phyloP scores from a whole-genome alignment of 257 asterid species.

The Plectranthus barbatus region DNA sequence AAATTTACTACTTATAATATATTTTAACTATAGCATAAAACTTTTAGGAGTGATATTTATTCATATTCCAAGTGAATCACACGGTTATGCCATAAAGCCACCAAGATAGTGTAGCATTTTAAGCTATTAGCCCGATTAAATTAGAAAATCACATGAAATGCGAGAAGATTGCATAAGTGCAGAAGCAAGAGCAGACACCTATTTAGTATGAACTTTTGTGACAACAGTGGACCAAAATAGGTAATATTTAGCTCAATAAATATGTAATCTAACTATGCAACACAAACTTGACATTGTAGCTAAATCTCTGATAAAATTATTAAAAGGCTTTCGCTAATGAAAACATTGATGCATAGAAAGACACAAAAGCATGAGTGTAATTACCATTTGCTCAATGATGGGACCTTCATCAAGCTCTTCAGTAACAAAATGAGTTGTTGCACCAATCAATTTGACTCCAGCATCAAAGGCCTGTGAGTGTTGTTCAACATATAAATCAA shows the following conservation, averaged over 20 bases:
- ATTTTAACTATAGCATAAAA: neutral
- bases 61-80: too few species aligned
- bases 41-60: neutral
- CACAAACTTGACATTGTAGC: neutral
- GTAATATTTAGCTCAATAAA: too few species aligned
- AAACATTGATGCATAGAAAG: neutral
- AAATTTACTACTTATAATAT: neutral
- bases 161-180: neutral
- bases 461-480: conserved; percentile 79
- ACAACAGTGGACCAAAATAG: too few species aligned
- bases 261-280: neutral
- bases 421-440: conserved; percentile 87
- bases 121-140: neutral
- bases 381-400: conserved; percentile 94
- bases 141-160: neutral
- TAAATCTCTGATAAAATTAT: neutral
- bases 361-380: neutral
- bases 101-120: neutral
- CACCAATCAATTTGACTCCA: conserved; percentile 94
- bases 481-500: neutral
- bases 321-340: conserved; percentile 8
- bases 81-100: neutral
- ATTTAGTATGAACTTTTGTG: too few species aligned
- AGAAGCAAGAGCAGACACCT: too few species aligned
- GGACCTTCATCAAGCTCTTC: conserved; percentile 95